These are phyloP conservation scores for Alternaria brassicae DNA, from an alignment of 2,329 filamentous ascomycete species.

Conservation along the genomic window DNA sequence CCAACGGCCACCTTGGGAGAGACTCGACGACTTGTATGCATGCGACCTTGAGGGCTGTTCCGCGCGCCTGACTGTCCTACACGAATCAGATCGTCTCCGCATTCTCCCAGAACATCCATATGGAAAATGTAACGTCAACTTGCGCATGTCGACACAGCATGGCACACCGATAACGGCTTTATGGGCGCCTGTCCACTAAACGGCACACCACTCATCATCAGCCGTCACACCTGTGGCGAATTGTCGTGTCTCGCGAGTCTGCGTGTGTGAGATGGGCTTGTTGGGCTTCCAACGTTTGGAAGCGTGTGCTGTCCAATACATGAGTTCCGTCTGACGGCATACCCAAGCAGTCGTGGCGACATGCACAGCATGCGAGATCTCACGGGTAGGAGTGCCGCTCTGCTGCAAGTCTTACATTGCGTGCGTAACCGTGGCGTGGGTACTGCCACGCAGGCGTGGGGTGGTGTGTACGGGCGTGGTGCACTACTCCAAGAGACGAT, in stretches of 20 bases:
- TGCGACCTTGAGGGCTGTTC: not conserved
- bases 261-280: not conserved
- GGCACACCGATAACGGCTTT: slow-evolving; percentile 26
- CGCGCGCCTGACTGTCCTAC: slow-evolving; percentile 1
- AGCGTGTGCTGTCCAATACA: not conserved
- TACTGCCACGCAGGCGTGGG: not conserved
- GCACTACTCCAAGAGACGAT: not conserved
- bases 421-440: slow-evolving; percentile 1
- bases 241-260: slow-evolving; percentile 10
- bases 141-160: slow-evolving; percentile 9
- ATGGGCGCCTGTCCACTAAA: slow-evolving; percentile 13
- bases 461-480: not conserved
- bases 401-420: slow-evolving; percentile 1
- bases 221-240: slow-evolving; percentile 16
- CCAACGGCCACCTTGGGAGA: too few relatives aligned
- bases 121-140: not conserved
- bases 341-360: slow-evolving; percentile 3
- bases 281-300: not conserved
- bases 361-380: slow-evolving; percentile 10
- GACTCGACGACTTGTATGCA: not conserved
- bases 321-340: slow-evolving; percentile 1
- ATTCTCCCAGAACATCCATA: slow-evolving; percentile 2
- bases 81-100: slow-evolving; percentile 1
- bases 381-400: not conserved
- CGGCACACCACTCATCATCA: slow-evolving; percentile 21